Evolutionary conservation across 805 yeast species (phyloP).

Genomic region (Cyberlindnera veronae): DNA sequence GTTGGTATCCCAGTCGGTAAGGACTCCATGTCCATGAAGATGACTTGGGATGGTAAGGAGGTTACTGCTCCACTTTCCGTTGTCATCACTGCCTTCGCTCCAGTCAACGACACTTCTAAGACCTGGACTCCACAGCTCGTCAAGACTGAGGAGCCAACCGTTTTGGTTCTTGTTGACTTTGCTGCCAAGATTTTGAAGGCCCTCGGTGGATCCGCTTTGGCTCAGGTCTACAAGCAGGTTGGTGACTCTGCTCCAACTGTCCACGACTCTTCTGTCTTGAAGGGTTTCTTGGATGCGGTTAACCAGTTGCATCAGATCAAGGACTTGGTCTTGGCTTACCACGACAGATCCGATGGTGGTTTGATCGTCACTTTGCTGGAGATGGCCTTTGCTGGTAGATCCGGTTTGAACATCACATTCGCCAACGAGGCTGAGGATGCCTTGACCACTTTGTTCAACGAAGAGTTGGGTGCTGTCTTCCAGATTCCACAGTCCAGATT

Average conservation of each 20-base stretch:
- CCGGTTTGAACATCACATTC: conserved; percentile 64
- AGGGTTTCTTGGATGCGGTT: conserved; percentile 66
- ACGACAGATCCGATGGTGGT: conserved; percentile 97
- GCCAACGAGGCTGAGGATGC: conserved; percentile 36
- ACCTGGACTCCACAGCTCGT: conserved; percentile 94
- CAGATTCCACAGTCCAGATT: conserved; percentile 61
- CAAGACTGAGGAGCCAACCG: conserved; percentile 47
- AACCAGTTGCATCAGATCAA: conserved; percentile 63
- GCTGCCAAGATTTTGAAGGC: conserved; percentile 50
- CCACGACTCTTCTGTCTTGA: conserved; percentile 59
- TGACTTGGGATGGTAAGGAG: conserved; percentile 92
- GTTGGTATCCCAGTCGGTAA: conserved; percentile 96
- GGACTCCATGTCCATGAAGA: conserved; percentile 99
- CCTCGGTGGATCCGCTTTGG: conserved; percentile 91
- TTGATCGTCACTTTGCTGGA: conserved; percentile 78
- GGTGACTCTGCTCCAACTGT: conserved; percentile 86
- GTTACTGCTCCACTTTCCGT: conserved; percentile 95
- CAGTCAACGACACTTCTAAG: conserved; percentile 75
- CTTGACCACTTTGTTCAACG: conserved; percentile 70
- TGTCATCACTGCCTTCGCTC: conserved; percentile 86
- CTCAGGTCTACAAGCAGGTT: conserved; percentile 87
- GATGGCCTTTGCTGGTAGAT: conserved; percentile 96
- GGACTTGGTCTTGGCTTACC: conserved; percentile 75
- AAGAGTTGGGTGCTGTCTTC: conserved; percentile 96
- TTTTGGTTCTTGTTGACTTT: conserved; percentile 77